Conservation (phyloP, 345 rosid species). For the Rhodamnia rubescens region DNA sequence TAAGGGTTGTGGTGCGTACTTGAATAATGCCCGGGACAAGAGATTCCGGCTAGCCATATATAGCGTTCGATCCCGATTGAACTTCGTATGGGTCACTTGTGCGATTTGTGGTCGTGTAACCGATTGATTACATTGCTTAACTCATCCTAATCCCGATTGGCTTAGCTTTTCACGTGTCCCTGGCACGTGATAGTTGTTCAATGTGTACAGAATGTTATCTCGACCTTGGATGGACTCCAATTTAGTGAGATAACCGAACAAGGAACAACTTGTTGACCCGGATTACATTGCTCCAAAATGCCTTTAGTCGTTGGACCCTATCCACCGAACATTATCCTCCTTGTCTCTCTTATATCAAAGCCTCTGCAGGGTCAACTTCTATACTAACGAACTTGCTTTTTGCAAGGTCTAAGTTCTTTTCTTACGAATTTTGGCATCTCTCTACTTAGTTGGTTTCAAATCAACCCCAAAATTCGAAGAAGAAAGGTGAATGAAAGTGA, state of each 20-base stretch:
- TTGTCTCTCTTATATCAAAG: background rate
- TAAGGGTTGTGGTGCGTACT: no score
- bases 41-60: background rate
- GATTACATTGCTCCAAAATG: background rate
- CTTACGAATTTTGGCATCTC: background rate
- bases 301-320: constrained; percentile 14
- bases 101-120: background rate
- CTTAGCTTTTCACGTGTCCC: background rate
- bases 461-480: no score
- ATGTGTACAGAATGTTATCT: background rate
- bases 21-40: background rate
- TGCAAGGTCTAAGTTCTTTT: background rate
- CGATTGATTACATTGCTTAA: background rate
- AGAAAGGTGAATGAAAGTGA: no score
- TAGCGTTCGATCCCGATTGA: background rate
- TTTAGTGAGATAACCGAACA: background rate
- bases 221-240: background rate
- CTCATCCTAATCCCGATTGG: background rate
- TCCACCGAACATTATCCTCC: constrained; percentile 8
- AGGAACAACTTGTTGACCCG: background rate
- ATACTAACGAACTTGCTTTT: background rate
- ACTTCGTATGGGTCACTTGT: background rate
- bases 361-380: background rate
- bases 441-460: no score
- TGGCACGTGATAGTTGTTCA: background rate